Evolutionary conservation across 768 basidiomycete species (phyloP), one percentile per base, ranked within the genome.

Genomic region (Asterophora lycoperdoides): DNA sequence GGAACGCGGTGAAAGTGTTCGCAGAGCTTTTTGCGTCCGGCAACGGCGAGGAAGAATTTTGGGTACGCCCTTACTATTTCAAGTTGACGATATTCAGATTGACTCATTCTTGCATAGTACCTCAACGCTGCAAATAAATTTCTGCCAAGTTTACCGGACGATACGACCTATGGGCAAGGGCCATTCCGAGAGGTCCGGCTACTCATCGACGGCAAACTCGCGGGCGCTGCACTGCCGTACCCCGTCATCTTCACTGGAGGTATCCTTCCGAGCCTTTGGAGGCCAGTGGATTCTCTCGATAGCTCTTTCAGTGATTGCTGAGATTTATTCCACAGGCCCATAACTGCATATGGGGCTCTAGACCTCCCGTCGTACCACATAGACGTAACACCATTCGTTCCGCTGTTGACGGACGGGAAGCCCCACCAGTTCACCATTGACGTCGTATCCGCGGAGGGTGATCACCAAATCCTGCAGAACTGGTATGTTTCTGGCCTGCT

Each of bases 331-430:
- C 33, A 8, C 41, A 82, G 84, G 41, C 87, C 87, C 1, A 87
- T 89, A 61, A 75, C 84, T 1, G 79, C 87, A 1, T 89, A 88
- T 51, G 84, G 86, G 8, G 85, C 86, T 3, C 67, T 89, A 19
- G 86, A 89, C 56, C 72, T 87, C 10, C 88, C 89, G 1, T 86
- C 83, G 1, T 90, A 89, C 63, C 82, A 82, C 62, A 55, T 90
- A 15, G 89, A 90, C 63, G 64, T 89, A 44, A 89, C 88, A 7
- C 86, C 88, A 1, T 90, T 90, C 61, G 75, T 84, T 0, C 86
- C 86, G 5, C 58, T 82, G 15, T 72, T 91, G 30, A 74, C 81
- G 0, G 86, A 87, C 48, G 82, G 83, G 2, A 62, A 76, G n/a
- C 69, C 81, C 17, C 90, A 90, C 62, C 81, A 71, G 39, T 75